Conservation (phyloP, 1,284 basidiomycete species). For the Cerioporus squamosus region DNA sequence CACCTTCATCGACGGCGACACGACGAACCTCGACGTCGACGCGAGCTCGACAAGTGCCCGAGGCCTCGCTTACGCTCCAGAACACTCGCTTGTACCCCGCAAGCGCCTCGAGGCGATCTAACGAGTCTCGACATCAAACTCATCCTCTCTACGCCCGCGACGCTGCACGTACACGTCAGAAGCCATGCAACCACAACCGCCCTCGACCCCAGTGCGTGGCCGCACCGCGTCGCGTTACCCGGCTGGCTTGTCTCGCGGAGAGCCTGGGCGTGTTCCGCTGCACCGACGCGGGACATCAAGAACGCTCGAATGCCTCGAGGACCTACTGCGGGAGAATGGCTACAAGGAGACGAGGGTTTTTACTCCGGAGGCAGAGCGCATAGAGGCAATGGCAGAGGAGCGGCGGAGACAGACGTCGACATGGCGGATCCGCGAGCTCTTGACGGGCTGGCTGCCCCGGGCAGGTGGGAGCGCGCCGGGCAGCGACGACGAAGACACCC, state of each 20-base stretch:
- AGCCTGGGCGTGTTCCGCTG: conserved; percentile 60
- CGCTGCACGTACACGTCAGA: neutral
- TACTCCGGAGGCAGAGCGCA: conserved; percentile 78
- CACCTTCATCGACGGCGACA: neutral
- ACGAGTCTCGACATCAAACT: conserved; percentile 5
- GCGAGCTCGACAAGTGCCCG: neutral
- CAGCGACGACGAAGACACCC: conserved; percentile 14
- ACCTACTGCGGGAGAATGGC: conserved; percentile 82
- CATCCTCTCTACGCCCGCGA: neutral
- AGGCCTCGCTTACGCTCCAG: neutral
- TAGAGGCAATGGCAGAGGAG: conserved; percentile 35
- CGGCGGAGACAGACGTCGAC: conserved; percentile 21
- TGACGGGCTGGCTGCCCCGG: conserved; percentile 55
- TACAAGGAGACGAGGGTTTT: conserved; percentile 90
- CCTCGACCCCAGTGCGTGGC: conserved; percentile 35
- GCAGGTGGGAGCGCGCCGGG: conserved; percentile 17
- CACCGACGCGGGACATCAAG: conserved; percentile 77
- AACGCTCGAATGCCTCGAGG: conserved; percentile 81
- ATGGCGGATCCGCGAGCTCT: conserved; percentile 39
- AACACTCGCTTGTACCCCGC: neutral
- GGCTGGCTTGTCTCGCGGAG: conserved; percentile 45
- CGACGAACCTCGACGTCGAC: neutral
- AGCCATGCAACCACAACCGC: conserved; percentile 16
- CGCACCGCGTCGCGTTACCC: conserved; percentile 51
- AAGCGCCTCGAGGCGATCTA: conserved; percentile 7